A percentile compares a stretch with the other conserved stretches of the same genome.
Conservation (phyloP, 139 green algal species). For the Chlorella vulgaris region DNA sequence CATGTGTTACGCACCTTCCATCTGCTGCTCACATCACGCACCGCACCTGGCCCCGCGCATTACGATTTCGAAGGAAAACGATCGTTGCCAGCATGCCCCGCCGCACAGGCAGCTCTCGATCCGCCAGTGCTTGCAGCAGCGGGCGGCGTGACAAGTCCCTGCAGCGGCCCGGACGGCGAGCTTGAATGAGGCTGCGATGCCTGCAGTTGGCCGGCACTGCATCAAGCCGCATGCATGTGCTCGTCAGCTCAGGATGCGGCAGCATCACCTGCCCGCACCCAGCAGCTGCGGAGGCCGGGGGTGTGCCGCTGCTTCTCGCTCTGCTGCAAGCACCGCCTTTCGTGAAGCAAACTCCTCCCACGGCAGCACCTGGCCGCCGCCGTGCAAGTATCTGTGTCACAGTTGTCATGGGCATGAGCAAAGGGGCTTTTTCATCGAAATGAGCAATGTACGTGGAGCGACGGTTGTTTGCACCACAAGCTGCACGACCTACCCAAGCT, state of each 20-base stretch:
- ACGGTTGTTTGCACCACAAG: background rate
- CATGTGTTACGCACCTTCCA: too few relatives aligned
- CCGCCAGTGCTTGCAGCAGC: conserved; percentile 75
- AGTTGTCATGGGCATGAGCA: too few relatives aligned
- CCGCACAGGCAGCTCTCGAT: conserved; percentile 81
- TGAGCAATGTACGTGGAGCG: conserved; percentile 1
- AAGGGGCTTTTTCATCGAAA: too few relatives aligned
- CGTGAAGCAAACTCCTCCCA: conserved; percentile 88
- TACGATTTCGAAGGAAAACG: conserved; percentile 86
- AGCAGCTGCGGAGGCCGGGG: conserved; percentile 80
- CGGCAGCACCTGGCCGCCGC: conserved; percentile 86
- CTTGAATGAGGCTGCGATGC: too few relatives aligned
- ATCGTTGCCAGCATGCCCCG: conserved; percentile 92
- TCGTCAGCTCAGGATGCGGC: background rate
- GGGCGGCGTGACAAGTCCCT: conserved; percentile 73
- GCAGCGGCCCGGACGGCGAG: too few relatives aligned
- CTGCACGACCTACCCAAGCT: conserved; percentile 13
- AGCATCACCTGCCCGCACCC: conserved; percentile 52
- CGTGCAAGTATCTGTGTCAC: conserved; percentile 73
- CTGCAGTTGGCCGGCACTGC: background rate
- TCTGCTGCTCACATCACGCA: too few relatives aligned
- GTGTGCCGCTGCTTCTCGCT: conserved; percentile 65
- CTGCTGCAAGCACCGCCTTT: conserved; percentile 75
- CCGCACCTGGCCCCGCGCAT: conserved; percentile 72
- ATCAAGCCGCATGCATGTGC: background rate